Percentiles rank a stretch among this genome's conserved stretches.
These are phyloP conservation scores for Cladosporium sp. DNA, from an alignment of 2,329 filamentous ascomycete genomes.

Conservation along the genomic window DNA sequence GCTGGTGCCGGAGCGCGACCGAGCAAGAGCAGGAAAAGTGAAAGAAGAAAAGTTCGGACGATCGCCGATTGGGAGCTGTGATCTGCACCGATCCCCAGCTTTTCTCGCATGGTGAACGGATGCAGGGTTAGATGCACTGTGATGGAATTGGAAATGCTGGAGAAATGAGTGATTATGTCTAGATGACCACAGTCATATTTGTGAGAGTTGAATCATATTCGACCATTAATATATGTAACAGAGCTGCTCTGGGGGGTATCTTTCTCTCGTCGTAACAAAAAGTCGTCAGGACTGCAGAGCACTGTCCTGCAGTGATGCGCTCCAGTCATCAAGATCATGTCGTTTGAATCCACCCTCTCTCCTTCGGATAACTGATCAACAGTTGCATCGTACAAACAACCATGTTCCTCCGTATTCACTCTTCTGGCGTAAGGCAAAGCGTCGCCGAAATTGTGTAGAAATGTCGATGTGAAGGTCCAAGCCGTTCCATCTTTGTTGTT, in stretches of 20 bases:
- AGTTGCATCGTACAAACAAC: not conserved
- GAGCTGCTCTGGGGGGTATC: conserved; percentile 11
- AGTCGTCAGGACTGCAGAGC: not conserved
- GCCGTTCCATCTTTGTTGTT: not conserved
- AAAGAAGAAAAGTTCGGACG: not conserved
- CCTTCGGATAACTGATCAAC: not conserved
- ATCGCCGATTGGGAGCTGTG: not conserved
- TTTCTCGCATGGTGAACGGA: not conserved
- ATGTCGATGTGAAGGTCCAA: not conserved
- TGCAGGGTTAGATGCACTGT: not conserved
- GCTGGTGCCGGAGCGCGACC: not conserved
- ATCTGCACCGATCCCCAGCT: conserved; percentile 5
- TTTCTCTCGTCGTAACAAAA: conserved; percentile 8
- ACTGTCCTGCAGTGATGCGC: conserved; percentile 10
- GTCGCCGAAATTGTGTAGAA: not conserved
- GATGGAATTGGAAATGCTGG: not conserved
- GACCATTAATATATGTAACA: not conserved
- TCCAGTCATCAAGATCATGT: conserved; percentile 6
- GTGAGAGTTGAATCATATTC: not conserved
- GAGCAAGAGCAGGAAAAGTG: not conserved
- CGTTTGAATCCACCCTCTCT: not conserved
- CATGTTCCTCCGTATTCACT: not conserved
- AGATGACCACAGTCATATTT: not conserved
- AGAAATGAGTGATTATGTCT: not conserved
- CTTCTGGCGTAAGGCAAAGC: not conserved